Conservation (phyloP, 2,329 filamentous ascomycete genomes). For the Grosmannia huntii region DNA sequence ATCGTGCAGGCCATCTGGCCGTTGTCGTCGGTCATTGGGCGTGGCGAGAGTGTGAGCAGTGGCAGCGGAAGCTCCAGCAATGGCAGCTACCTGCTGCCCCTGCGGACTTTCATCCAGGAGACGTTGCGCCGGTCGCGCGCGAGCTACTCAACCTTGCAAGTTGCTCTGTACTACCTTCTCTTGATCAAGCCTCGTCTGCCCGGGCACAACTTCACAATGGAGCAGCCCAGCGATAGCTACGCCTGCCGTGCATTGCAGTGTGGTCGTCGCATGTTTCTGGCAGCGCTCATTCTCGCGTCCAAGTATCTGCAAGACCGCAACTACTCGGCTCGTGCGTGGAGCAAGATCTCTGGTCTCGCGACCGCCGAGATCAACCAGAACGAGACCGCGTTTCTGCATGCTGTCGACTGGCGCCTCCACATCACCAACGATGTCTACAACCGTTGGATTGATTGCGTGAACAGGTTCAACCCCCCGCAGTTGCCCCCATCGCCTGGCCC, state of each 20-base stretch:
- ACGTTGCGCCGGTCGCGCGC: constrained; percentile 88
- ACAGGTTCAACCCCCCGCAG: constrained; percentile 64
- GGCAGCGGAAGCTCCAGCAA: constrained; percentile 4
- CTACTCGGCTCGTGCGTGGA: constrained; percentile 95
- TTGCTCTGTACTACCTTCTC: constrained; percentile 91
- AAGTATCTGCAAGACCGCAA: constrained; percentile 98
- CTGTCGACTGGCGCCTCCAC: constrained; percentile 90
- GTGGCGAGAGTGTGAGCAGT: constrained; percentile 58
- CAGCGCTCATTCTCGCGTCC: constrained; percentile 86
- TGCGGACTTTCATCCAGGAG: constrained; percentile 95
- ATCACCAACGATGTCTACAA: constrained; percentile 82
- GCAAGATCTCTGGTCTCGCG: constrained; percentile 94
- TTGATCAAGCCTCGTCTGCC: constrained; percentile 87
- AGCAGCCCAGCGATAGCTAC: constrained; percentile 62
- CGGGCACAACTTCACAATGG: constrained; percentile 70
- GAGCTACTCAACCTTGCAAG: constrained; percentile 94
- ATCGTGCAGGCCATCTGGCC: constrained; percentile 98
- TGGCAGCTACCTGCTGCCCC: constrained; percentile 52
- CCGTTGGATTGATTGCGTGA: constrained; percentile 84
- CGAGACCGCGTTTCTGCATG: constrained; percentile 79
- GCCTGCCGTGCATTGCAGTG: constrained; percentile 77
- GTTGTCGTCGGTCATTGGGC: constrained; percentile 66
- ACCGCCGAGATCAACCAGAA: constrained; percentile 93
- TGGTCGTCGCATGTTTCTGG: constrained; percentile 92
- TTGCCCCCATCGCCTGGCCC: constrained; percentile 35